phyloP scores from a whole-genome alignment of 768 basidiomycete species.

The Suillus decipiens region DNA sequence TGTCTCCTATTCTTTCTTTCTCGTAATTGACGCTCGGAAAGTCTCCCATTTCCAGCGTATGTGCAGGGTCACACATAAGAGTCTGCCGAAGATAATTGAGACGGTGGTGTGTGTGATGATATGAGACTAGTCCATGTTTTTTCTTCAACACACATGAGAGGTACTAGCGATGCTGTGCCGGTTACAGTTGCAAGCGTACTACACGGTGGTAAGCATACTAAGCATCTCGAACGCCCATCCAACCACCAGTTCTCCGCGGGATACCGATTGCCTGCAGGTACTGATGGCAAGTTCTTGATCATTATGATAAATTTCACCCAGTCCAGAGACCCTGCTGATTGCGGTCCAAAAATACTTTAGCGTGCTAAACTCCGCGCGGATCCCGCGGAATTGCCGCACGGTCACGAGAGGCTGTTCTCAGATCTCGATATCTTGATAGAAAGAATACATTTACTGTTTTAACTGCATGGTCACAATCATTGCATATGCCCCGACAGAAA shows the following conservation, averaged over 20 bases:
- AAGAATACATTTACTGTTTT: no score
- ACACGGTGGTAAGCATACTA: neutral
- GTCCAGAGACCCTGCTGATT: neutral
- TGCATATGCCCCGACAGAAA: no score
- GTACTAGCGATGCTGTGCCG: neutral
- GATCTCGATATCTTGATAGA: no score
- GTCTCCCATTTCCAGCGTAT: slow-evolving; percentile 33
- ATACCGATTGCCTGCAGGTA: neutral
- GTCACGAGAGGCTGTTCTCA: no score
- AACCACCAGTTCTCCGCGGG: neutral
- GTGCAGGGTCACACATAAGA: slow-evolving; percentile 29
- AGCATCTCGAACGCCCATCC: neutral
- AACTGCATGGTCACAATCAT: no score
- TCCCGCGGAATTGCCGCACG: no score
- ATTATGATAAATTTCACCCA: no score
- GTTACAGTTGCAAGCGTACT: neutral
- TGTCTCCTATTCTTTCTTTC: slow-evolving; percentile 22
- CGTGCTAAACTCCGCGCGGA: no score
- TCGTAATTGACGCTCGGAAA: slow-evolving; percentile 31
- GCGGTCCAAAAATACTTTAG: no score
- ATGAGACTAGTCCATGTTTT: neutral
- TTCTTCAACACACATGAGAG: neutral
- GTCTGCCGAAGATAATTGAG: no score
- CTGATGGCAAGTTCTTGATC: neutral
- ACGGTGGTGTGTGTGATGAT: slow-evolving; percentile 34